Base-by-base conservation (phyloP, 768 basidiomycete genomes). In the Mycena galopus region DNA sequence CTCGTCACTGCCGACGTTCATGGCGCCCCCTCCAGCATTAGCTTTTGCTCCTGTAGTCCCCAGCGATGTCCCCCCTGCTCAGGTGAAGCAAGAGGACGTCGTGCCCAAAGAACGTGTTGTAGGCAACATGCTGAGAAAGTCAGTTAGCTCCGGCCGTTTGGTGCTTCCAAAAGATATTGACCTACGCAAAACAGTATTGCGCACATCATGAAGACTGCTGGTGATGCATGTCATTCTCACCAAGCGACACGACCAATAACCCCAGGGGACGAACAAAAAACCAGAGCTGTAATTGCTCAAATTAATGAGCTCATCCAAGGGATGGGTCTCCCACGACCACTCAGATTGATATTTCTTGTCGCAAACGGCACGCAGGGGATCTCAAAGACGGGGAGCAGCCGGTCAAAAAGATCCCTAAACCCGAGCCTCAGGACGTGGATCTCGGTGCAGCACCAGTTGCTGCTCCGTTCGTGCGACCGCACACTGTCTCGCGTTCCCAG, bases 131-230 rank as follows among this genome's bases (percentile, higher is more conserved):
- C 79, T 89, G 47, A 87, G 86, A 78, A 86, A 88, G 92, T 92
- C 75, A 79, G 88, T 79, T 25, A 25, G 27, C 35, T 55, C 39
- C 27, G 37, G 60, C 69, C 55, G 58, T 29, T 65, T 61, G 44
- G 44, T 35, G 25, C 42, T 55, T 51, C n/a, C n/a, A 73, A 51
- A 57, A 32, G 39, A 66, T 71, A 71, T 69, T 77, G 70, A 73
- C 67, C 72, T 77, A 63, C 69, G 72, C 65, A 73, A 39, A 39
- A 50, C 76, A 92, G 91, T 79, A 91, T 92, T 74, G 89, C 88
- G 50, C 85, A 88, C 65, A 90, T 90, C 19, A 90, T 91, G 44
- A 84, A 86, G 64, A 88, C 88, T 53, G 91, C 89, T 51, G 88
- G 86, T 50, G 84, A 84, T 44, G 86, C 87, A 37, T 91, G 88